These are phyloP conservation scores for Quercus robur DNA, from an alignment of 306 rosid genomes.

Conservation along the genomic window DNA sequence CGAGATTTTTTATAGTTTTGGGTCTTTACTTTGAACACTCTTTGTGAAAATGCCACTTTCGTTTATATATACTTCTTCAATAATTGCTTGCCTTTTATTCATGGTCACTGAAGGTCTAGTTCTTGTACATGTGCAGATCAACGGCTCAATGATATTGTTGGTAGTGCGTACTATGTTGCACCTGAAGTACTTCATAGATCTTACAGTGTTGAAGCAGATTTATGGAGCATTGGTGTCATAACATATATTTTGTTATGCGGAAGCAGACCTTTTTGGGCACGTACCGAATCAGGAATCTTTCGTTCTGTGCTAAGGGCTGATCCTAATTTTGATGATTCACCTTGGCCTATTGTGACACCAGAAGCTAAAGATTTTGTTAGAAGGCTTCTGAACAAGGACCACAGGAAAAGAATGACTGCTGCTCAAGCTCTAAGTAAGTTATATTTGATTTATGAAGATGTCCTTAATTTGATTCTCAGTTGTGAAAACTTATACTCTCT, in stretches of 20 bases:
- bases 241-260: constrained; percentile 90
- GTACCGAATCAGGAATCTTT: constrained; percentile 95
- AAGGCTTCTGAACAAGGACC: constrained; percentile 93
- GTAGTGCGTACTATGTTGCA: constrained; percentile 97
- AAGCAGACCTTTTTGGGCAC: constrained; percentile 96
- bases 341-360: constrained; percentile 90
- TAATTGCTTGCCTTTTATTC: constrained; percentile 1
- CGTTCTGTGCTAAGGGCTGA: constrained; percentile 91
- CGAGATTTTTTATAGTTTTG: not conserved
- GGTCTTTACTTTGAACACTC: not conserved
- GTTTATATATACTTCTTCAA: constrained; percentile 5
- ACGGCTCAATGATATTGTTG: constrained; percentile 92
- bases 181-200: constrained; percentile 98
- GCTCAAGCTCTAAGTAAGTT: constrained; percentile 87
- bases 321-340: constrained; percentile 88
- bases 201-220: constrained; percentile 82
- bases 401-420: constrained; percentile 93
- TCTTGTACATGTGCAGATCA: constrained; percentile 59
- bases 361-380: constrained; percentile 94
- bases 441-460: constrained; percentile 3
- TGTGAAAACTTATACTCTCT: constrained; percentile 2
- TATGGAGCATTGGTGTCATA: constrained; percentile 97
- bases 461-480: constrained; percentile 9
- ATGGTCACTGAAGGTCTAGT: constrained; percentile 30
- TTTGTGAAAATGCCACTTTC: not conserved